These are phyloP conservation scores for Cutaneotrichosporon sp. DNA, from an alignment of 1,284 basidiomycete genomes.

Conservation along the genomic window DNA sequence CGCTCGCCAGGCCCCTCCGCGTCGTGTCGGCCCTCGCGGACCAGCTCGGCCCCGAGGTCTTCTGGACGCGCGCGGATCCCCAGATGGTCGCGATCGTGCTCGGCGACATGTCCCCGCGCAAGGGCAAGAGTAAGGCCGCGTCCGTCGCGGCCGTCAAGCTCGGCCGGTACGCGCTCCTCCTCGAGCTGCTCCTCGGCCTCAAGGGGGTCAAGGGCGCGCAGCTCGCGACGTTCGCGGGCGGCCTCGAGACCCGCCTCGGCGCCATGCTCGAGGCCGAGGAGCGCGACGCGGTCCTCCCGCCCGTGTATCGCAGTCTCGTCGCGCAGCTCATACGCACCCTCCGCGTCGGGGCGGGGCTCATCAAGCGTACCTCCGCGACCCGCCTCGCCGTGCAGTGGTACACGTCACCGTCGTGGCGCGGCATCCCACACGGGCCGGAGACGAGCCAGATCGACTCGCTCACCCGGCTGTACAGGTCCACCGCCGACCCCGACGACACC, in stretches of 20 bases:
- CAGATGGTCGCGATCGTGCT: constrained; percentile 75
- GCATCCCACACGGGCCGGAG: not conserved
- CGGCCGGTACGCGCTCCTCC: constrained; percentile 65
- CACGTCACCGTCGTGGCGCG: constrained; percentile 12
- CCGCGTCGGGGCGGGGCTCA: constrained; percentile 22
- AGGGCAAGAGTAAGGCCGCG: constrained; percentile 47
- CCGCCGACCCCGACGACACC: not conserved
- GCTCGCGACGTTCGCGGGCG: constrained; percentile 57
- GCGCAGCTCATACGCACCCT: constrained; percentile 33
- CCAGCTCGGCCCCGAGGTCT: constrained; percentile 59
- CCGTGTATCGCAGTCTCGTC: constrained; percentile 32
- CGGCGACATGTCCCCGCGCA: constrained; percentile 36
- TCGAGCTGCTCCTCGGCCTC: constrained; percentile 58
- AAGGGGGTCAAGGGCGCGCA: constrained; percentile 11
- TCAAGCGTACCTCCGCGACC: constrained; percentile 15
- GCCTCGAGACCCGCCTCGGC: constrained; percentile 63
- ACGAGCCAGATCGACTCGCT: constrained; percentile 8
- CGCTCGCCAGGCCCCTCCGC: constrained; percentile 63
- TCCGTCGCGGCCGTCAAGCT: constrained; percentile 56
- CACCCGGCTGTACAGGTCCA: not conserved
- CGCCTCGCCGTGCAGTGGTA: constrained; percentile 22
- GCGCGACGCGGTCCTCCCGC: constrained; percentile 26
- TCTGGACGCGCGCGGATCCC: constrained; percentile 66
- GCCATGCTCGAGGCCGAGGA: constrained; percentile 67
- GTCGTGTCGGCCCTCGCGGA: constrained; percentile 59